Conservation (phyloP, 2,329 filamentous ascomycete species). For the Aspergillus piperis region DNA sequence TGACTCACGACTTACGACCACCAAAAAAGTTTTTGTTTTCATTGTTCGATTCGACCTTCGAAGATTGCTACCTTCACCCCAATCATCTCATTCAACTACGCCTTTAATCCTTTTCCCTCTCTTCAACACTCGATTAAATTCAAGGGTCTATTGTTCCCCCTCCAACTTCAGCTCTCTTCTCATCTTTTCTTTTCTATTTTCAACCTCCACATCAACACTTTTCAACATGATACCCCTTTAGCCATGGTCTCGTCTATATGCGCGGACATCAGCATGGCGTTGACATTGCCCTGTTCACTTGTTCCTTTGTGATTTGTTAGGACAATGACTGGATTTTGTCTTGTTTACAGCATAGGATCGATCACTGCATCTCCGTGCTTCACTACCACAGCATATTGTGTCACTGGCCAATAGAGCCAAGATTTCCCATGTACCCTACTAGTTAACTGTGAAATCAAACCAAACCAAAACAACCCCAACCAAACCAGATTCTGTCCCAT, state of each 20-base stretch:
- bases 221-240: conserved; percentile 15
- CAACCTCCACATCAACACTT: conserved; percentile 3
- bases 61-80: conserved; percentile 10
- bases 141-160: background rate
- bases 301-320: conserved; percentile 1
- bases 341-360: background rate
- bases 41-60: background rate
- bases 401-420: background rate
- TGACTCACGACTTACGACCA: conserved; percentile 27
- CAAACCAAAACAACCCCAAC: background rate
- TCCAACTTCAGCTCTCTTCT: background rate
- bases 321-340: background rate
- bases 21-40: conserved; percentile 28
- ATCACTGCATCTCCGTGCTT: background rate
- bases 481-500: background rate
- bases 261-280: background rate
- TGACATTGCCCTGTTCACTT: background rate
- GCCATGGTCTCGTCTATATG: background rate
- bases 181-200: background rate
- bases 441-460: conserved; percentile 3
- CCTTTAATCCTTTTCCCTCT: background rate
- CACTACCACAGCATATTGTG: background rate
- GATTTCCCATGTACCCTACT: background rate
- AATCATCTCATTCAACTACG: conserved; percentile 17
- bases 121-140: background rate